Conservation (phyloP, 2,329 filamentous ascomycete species). For the Aspergillus niger region DNA sequence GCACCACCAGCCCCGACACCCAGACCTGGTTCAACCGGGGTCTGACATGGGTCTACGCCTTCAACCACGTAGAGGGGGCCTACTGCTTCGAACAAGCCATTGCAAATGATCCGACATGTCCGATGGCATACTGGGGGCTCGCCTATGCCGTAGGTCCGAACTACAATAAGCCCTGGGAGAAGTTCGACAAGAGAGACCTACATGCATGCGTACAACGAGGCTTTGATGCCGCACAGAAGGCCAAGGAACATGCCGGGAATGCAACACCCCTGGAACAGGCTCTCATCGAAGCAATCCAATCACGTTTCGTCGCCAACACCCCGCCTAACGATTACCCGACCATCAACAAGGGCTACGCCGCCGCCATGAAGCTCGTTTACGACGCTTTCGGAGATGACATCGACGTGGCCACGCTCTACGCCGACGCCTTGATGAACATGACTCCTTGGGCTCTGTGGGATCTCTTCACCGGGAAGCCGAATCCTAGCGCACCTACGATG, state of each 20-base stretch:
- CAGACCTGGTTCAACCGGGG: slow-evolving; percentile 72
- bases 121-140: slow-evolving; percentile 54
- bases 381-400: slow-evolving; percentile 55
- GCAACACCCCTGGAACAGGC: slow-evolving; percentile 58
- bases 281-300: slow-evolving; percentile 62
- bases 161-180: slow-evolving; percentile 57
- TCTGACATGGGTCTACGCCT: slow-evolving; percentile 72
- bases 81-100: slow-evolving; percentile 50
- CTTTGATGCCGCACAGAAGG: slow-evolving; percentile 47
- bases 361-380: slow-evolving; percentile 61
- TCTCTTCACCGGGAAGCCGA: slow-evolving; percentile 58
- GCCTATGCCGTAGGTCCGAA: slow-evolving; percentile 54
- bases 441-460: slow-evolving; percentile 67
- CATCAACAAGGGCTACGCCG: slow-evolving; percentile 62
- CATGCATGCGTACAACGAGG: slow-evolving; percentile 47
- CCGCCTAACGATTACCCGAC: slow-evolving; percentile 51
- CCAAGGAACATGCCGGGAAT: slow-evolving; percentile 39
- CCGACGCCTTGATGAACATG: slow-evolving; percentile 66
- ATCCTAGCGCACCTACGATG: slow-evolving; percentile 55
- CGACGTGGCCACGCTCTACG: slow-evolving; percentile 63
- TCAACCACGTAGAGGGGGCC: slow-evolving; percentile 74
- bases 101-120: slow-evolving; percentile 43
- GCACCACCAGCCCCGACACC: slow-evolving; percentile 53
- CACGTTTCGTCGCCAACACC: slow-evolving; percentile 59
- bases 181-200: slow-evolving; percentile 49